These are phyloP conservation scores for Jaapia argillacea DNA, from an alignment of 768 basidiomycete species.

Conservation along the genomic window DNA sequence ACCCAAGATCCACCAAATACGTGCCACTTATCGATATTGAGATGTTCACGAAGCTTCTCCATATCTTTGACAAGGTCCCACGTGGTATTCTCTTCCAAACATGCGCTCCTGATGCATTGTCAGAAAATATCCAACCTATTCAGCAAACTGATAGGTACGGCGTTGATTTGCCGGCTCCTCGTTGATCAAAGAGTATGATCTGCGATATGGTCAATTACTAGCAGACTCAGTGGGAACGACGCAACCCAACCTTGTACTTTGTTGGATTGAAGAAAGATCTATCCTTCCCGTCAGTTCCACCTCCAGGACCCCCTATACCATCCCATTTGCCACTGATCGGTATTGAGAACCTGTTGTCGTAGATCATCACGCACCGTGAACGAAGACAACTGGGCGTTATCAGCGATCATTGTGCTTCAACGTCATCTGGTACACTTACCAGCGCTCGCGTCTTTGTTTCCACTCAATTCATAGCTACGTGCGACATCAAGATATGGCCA, in stretches of 20 bases:
- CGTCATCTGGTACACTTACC: slow-evolving; percentile 31
- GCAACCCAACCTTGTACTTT: slow-evolving; percentile 62
- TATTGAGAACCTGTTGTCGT: no score
- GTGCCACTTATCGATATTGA: slow-evolving; percentile 80
- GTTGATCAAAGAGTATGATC: slow-evolving; percentile 86
- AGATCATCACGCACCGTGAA: slow-evolving; percentile 72
- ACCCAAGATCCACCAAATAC: slow-evolving; percentile 96
- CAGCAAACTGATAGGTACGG: slow-evolving; percentile 40
- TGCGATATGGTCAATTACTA: slow-evolving; percentile 18
- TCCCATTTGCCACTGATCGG: no score
- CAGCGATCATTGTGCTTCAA: no score
- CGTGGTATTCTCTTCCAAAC: slow-evolving; percentile 80
- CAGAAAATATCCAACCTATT: slow-evolving; percentile 5
- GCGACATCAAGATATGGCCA: background rate
- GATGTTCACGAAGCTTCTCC: slow-evolving; percentile 68
- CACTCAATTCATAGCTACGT: slow-evolving; percentile 70
- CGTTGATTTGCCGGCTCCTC: slow-evolving; percentile 79
- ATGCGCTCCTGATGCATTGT: slow-evolving; percentile 46
- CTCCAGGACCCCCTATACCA: slow-evolving; percentile 68
- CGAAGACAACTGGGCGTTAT: slow-evolving; percentile 60
- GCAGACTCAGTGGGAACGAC: slow-evolving; percentile 1
- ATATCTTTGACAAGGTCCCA: slow-evolving; percentile 91
- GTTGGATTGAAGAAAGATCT: slow-evolving; percentile 73
- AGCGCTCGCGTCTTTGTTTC: slow-evolving; percentile 67
- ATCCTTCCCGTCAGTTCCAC: slow-evolving; percentile 59